Evolutionary conservation across 1,284 basidiomycete species (phyloP).

Genomic region (Ceratobasidium papillatum): DNA sequence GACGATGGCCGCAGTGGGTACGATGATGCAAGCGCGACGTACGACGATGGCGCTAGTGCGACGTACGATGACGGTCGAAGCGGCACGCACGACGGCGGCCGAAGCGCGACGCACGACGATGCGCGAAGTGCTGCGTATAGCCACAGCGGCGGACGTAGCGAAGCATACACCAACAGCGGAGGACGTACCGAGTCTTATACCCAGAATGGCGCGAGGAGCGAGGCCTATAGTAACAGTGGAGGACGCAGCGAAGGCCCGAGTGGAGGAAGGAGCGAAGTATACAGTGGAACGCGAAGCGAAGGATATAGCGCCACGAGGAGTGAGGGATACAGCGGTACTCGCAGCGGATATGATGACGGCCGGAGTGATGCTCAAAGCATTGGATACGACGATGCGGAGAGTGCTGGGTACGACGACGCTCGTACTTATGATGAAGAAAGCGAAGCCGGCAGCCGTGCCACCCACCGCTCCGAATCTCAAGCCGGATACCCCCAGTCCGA

Average conservation of each 20-base stretch:
- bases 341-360: neutral
- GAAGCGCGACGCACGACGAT: neutral
- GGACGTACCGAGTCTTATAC: neutral
- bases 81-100: neutral
- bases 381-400: constrained; percentile 21
- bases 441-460: constrained; percentile 9
- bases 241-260: neutral
- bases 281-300: constrained; percentile 4
- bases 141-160: neutral
- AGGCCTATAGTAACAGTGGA: constrained; percentile 13
- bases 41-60: constrained; percentile 7
- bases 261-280: neutral
- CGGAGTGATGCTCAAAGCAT: constrained; percentile 8
- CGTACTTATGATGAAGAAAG: constrained; percentile 28
- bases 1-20: constrained; percentile 32
- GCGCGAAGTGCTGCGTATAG: constrained; percentile 5
- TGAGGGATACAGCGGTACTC: constrained; percentile 6
- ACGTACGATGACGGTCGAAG: neutral
- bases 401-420: constrained; percentile 25
- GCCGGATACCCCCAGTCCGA: constrained; percentile 16
- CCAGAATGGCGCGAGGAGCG: constrained; percentile 1
- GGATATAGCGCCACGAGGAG: neutral
- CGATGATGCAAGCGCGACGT: neutral
- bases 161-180: constrained; percentile 9
- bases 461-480: constrained; percentile 8